A percentile compares a stretch with the other conserved stretches of the same genome.
Evolutionary conservation across 192 early-diverging fungal species (phyloP).

Genomic region (Phycomyces blakesleeanus): DNA sequence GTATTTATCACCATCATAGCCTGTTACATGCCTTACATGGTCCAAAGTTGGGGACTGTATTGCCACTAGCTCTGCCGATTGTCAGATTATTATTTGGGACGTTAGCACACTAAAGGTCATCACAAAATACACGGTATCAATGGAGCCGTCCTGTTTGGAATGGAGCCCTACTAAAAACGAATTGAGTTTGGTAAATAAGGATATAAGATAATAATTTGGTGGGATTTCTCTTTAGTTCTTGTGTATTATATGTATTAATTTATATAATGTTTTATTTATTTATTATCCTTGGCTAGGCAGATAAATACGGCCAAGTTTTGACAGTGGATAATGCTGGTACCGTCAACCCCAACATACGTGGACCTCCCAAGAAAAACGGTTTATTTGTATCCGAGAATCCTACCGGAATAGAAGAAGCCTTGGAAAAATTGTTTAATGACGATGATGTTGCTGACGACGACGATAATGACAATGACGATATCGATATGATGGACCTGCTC

Average conservation of each 20-base stretch:
- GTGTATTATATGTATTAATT: too few relatives aligned
- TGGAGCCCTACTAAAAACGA: constrained; percentile 70
- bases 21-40: constrained; percentile 52
- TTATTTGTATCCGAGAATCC: constrained; percentile 21
- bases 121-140: constrained; percentile 31
- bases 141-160: constrained; percentile 50
- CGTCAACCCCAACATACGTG: constrained; percentile 30
- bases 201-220: not conserved
- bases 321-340: constrained; percentile 57
- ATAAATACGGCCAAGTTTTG: constrained; percentile 50
- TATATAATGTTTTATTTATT: too few relatives aligned
- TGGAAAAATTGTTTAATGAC: constrained; percentile 8
- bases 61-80: constrained; percentile 41
- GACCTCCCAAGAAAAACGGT: not conserved
- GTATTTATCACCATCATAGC: constrained; percentile 11
- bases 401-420: not conserved
- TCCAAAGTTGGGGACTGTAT: constrained; percentile 64
- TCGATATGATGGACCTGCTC: constrained; percentile 45
- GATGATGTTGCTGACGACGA: constrained; percentile 27
- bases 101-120: constrained; percentile 46
- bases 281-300: constrained; percentile 35
- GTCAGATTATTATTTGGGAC: constrained; percentile 65
- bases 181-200: constrained; percentile 48
- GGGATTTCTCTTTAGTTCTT: not conserved
- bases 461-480: constrained; percentile 38